phyloP scores from a whole-genome alignment of 2,329 filamentous ascomycete genomes.

The Pseudocercospora pini-densiflorae region DNA sequence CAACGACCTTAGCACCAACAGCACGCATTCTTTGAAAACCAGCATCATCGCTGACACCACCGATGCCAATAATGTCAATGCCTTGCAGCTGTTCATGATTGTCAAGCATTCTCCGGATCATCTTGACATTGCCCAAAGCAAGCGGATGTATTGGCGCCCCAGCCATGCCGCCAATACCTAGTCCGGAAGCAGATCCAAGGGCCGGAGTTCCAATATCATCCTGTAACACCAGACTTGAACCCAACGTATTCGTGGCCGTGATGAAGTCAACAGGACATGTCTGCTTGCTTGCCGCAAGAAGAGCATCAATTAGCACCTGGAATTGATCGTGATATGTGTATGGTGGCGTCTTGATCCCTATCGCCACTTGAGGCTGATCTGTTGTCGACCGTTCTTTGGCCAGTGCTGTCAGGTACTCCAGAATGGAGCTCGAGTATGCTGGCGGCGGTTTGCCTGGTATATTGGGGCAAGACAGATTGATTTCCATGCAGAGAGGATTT shows the following conservation, averaged over 20 bases:
- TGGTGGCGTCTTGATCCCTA: conserved; percentile 76
- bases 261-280: conserved; percentile 65
- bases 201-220: conserved; percentile 37
- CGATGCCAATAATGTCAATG: conserved; percentile 72
- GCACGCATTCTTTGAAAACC: conserved; percentile 69
- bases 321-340: conserved; percentile 75
- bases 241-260: conserved; percentile 76
- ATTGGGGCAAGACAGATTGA: conserved; percentile 81
- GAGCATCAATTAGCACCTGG: conserved; percentile 56
- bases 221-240: conserved; percentile 65
- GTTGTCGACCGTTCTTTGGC: neutral
- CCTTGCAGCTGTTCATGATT: conserved; percentile 51
- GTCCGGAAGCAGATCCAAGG: conserved; percentile 57
- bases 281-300: conserved; percentile 45
- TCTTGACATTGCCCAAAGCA: conserved; percentile 75
- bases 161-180: conserved; percentile 71
- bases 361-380: conserved; percentile 43
- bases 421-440: conserved; percentile 65
- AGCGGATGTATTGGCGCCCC: conserved; percentile 74
- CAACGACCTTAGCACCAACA: conserved; percentile 70
- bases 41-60: conserved; percentile 68
- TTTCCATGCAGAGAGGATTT: conserved; percentile 68
- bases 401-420: conserved; percentile 60
- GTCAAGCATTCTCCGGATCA: conserved; percentile 65
- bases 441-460: conserved; percentile 71